phyloP scores from a whole-genome alignment of 495 filamentous ascomycete genomes.

The Trichoderma reesei region DNA sequence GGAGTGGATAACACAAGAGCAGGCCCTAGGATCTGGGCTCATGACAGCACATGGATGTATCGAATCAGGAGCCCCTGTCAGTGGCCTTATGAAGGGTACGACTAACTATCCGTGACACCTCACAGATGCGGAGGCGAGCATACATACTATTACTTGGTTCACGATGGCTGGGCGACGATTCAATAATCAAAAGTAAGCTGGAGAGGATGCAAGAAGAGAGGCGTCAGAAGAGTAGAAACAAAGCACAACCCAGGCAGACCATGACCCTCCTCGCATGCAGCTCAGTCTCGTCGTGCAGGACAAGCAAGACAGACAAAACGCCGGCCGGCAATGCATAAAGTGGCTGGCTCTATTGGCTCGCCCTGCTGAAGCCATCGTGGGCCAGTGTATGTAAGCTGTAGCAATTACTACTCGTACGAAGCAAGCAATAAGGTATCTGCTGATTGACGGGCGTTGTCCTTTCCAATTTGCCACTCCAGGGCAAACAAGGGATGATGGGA shows the following conservation, averaged over 20 bases:
- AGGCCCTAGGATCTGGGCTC: background rate
- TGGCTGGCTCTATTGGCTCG: background rate
- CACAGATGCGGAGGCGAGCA: too few species aligned
- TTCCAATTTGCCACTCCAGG: too few species aligned
- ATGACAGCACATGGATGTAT: background rate
- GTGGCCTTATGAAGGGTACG: too few species aligned
- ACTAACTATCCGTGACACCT: too few species aligned
- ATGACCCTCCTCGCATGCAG: background rate
- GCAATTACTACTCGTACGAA: background rate
- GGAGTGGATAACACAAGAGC: background rate
- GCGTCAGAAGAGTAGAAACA: background rate
- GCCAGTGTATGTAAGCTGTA: background rate
- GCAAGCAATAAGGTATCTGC: too few species aligned
- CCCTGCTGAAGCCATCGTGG: background rate
- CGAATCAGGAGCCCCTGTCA: background rate
- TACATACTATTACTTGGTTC: background rate
- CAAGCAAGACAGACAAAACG: background rate
- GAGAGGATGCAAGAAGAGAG: background rate
- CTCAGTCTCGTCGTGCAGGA: background rate
- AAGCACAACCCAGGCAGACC: too few species aligned
- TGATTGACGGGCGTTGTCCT: too few species aligned
- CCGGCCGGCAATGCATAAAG: background rate
- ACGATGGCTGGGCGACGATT: background rate
- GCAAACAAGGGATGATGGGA: too few species aligned
- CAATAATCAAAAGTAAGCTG: too few species aligned